Conservation (phyloP, 2,329 filamentous ascomycete genomes). For the Cladosporium sp. region DNA sequence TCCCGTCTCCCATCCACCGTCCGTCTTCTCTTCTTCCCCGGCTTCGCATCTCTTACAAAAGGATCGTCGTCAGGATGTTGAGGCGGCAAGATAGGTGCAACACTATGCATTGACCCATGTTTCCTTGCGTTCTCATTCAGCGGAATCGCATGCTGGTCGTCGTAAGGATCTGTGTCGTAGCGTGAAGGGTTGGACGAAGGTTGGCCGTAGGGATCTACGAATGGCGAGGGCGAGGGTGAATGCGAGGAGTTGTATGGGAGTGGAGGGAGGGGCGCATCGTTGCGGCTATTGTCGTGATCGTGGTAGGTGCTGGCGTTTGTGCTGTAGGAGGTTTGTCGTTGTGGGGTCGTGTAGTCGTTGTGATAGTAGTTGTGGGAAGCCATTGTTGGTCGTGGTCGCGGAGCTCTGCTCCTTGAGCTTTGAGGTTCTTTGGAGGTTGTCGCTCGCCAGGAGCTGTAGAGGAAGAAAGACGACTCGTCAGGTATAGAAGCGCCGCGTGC, state of each 20-base stretch:
- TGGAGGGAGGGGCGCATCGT: slow-evolving; percentile 36
- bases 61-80: slow-evolving; percentile 37
- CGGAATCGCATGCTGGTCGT: slow-evolving; percentile 47
- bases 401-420: no score
- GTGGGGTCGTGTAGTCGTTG: slow-evolving; percentile 30
- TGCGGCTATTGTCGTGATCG: slow-evolving; percentile 32
- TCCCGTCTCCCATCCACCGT: slow-evolving; percentile 3
- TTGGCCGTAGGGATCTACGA: slow-evolving; percentile 31
- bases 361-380: slow-evolving; percentile 61
- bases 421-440: neutral
- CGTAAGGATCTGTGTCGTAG: slow-evolving; percentile 42
- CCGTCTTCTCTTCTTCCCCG: slow-evolving; percentile 21
- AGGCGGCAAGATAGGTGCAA: slow-evolving; percentile 33
- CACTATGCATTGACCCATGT: slow-evolving; percentile 34
- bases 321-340: slow-evolving; percentile 27
- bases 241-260: slow-evolving; percentile 19
- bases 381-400: slow-evolving; percentile 30
- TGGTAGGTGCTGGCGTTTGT: slow-evolving; percentile 34
- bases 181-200: slow-evolving; percentile 24
- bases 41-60: slow-evolving; percentile 33
- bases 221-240: slow-evolving; percentile 25
- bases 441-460: neutral
- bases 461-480: neutral
- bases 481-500: neutral
- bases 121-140: slow-evolving; percentile 35